phyloP scores from a whole-genome alignment of 225 moss, liverwort and hornwort genomes.

The Thuidium tamariscinum region DNA sequence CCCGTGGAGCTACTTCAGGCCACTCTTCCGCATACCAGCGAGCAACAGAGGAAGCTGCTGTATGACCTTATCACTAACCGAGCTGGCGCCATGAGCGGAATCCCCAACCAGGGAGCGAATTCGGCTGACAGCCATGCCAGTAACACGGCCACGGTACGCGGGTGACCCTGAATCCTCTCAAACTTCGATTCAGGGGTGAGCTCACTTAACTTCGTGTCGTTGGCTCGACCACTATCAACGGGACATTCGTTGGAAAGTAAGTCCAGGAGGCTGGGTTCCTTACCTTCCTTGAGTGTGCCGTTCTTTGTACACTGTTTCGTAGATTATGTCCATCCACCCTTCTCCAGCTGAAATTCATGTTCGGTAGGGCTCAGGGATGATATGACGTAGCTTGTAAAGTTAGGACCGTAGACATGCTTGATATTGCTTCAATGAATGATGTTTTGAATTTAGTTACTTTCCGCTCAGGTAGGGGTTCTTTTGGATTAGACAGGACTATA shows the following conservation, averaged over 20 bases:
- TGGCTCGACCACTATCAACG: not conserved
- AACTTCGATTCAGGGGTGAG: not conserved
- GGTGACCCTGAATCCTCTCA: not conserved
- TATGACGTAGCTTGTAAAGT: slow-evolving; percentile 34
- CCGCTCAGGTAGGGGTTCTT: not conserved
- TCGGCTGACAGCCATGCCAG: slow-evolving; percentile 50
- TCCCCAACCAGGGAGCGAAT: slow-evolving; percentile 25
- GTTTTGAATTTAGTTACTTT: not conserved
- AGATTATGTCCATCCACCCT: slow-evolving; percentile 10
- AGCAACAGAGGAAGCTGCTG: slow-evolving; percentile 81
- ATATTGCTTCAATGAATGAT: slow-evolving; percentile 14
- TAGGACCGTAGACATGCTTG: slow-evolving; percentile 17
- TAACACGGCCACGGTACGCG: slow-evolving; percentile 54
- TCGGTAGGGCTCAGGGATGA: slow-evolving; percentile 1
- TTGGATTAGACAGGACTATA: not conserved
- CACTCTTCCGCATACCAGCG: slow-evolving; percentile 90
- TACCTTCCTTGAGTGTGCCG: slow-evolving; percentile 1
- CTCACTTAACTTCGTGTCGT: not conserved
- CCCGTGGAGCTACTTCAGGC: slow-evolving; percentile 94
- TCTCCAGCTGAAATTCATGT: not conserved
- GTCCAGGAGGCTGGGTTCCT: not conserved
- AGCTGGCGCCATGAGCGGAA: slow-evolving; percentile 61
- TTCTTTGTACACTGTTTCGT: slow-evolving; percentile 28
- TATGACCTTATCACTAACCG: slow-evolving; percentile 80
- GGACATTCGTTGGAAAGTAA: not conserved